These are phyloP conservation scores for Phialophora expanda DNA, from an alignment of 2,329 filamentous ascomycete species.

Conservation along the genomic window DNA sequence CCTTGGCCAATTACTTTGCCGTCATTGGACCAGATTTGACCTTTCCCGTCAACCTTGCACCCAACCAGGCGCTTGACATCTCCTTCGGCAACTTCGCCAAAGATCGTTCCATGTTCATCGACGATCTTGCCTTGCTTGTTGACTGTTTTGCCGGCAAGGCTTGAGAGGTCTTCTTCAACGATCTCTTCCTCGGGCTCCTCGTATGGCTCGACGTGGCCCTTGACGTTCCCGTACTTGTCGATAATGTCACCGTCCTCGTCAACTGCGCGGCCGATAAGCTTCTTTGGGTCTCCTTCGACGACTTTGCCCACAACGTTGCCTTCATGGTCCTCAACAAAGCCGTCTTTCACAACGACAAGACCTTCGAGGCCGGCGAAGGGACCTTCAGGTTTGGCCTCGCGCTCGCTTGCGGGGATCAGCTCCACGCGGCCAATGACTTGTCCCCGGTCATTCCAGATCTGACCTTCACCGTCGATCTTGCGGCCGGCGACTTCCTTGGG, in stretches of 20 bases:
- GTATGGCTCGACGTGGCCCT: constrained; percentile 64
- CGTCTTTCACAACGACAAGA: constrained; percentile 62
- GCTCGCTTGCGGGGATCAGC: constrained; percentile 62
- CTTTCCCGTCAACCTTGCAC: constrained; percentile 66
- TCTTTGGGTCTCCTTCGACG: constrained; percentile 71
- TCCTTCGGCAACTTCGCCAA: constrained; percentile 63
- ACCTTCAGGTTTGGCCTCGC: constrained; percentile 61
- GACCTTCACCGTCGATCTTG: constrained; percentile 61
- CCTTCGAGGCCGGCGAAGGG: constrained; percentile 64
- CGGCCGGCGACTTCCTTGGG: constrained; percentile 61
- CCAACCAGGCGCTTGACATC: constrained; percentile 62
- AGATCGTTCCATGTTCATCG: constrained; percentile 62
- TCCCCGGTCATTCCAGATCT: constrained; percentile 62
- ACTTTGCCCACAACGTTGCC: constrained; percentile 76
- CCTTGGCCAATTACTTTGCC: constrained; percentile 66
- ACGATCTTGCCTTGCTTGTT: constrained; percentile 69
- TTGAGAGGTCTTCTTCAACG: constrained; percentile 60
- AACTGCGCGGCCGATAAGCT: constrained; percentile 72
- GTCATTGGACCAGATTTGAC: constrained; percentile 68
- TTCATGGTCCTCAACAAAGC: constrained; percentile 73
- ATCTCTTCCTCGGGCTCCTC: constrained; percentile 55
- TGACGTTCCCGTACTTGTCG: constrained; percentile 72
- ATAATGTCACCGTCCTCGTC: constrained; percentile 83
- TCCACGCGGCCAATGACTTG: constrained; percentile 63
- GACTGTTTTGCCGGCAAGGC: constrained; percentile 65